Conservation (phyloP, 2,329 filamentous ascomycete genomes). For the Hypoxylon sp. region DNA sequence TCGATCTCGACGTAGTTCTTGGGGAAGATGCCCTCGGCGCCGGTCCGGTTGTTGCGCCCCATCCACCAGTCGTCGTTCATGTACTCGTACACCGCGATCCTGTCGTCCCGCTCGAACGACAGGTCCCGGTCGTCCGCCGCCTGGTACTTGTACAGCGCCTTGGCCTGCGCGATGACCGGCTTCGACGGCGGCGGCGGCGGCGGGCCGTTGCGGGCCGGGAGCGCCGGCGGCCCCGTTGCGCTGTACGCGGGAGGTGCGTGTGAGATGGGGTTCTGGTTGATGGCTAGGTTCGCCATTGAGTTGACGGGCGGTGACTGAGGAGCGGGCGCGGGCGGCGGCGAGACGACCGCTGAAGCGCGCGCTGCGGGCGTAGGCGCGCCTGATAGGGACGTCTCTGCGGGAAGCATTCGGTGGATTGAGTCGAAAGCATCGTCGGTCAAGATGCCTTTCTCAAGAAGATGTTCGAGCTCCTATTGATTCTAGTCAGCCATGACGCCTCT, state of each 20-base stretch:
- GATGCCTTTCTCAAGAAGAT: conserved; percentile 81
- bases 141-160: conserved; percentile 84
- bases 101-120: conserved; percentile 80
- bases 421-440: conserved; percentile 80
- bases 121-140: conserved; percentile 83
- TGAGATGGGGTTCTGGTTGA: conserved; percentile 44
- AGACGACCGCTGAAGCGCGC: conserved; percentile 45
- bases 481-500: conserved; percentile 11
- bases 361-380: conserved; percentile 54
- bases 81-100: conserved; percentile 82
- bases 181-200: conserved; percentile 55
- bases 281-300: conserved; percentile 54
- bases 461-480: conserved; percentile 82
- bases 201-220: conserved; percentile 47
- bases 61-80: conserved; percentile 99
- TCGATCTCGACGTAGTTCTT: conserved; percentile 83
- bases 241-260: conserved; percentile 61
- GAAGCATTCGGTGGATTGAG: conserved; percentile 76
- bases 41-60: conserved; percentile 83
- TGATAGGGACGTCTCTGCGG: conserved; percentile 70
- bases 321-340: conserved; percentile 37
- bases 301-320: conserved; percentile 40
- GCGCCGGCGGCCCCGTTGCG: conserved; percentile 52
- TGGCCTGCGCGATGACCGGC: conserved; percentile 74
- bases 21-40: conserved; percentile 93